Percentiles rank a stretch among this genome's conserved stretches.
Evolutionary conservation across 306 rosid genomes (phyloP).

Genomic region (Lupinus albus): DNA sequence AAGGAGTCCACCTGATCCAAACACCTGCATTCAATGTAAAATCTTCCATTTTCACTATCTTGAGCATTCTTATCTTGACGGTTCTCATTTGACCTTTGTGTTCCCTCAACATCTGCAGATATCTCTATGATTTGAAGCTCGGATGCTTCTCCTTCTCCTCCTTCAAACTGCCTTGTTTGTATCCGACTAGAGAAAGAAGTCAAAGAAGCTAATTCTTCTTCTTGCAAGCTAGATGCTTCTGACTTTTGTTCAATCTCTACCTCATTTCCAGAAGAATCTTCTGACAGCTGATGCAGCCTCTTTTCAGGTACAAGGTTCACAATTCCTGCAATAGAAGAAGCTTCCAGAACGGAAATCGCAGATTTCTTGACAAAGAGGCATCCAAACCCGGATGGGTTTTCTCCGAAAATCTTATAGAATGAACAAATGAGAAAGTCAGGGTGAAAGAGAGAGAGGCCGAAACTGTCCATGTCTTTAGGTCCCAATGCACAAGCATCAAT

Average conservation of each 20-base stretch:
- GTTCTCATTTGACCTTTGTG: slow-evolving; percentile 36
- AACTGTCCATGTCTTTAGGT: slow-evolving; percentile 90
- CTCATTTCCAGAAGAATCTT: slow-evolving; percentile 57
- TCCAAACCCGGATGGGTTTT: slow-evolving; percentile 93
- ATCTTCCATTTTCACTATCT: slow-evolving; percentile 40
- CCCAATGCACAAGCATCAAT: slow-evolving; percentile 93
- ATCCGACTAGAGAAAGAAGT: slow-evolving; percentile 77
- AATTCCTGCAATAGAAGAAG: slow-evolving; percentile 68
- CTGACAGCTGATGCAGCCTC: slow-evolving; percentile 40
- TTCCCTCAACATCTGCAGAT: slow-evolving; percentile 40
- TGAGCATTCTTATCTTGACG: no score
- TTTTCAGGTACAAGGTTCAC: slow-evolving; percentile 74
- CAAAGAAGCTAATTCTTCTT: slow-evolving; percentile 50
- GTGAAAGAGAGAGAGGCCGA: slow-evolving; percentile 76
- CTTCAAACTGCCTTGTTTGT: slow-evolving; percentile 31
- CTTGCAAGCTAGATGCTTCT: slow-evolving; percentile 44
- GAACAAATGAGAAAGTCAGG: slow-evolving; percentile 92
- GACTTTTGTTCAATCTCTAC: slow-evolving; percentile 46
- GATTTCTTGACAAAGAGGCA: slow-evolving; percentile 92
- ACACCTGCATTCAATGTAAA: slow-evolving; percentile 64
- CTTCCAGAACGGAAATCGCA: slow-evolving; percentile 59
- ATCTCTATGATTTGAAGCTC: slow-evolving; percentile 36
- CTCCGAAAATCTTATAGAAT: slow-evolving; percentile 85
- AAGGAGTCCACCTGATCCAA: slow-evolving; percentile 85
- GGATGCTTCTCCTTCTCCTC: slow-evolving; percentile 41